Evolutionary conservation across 2,329 filamentous ascomycete genomes (phyloP).

Genomic region (Cercospora sp.): DNA sequence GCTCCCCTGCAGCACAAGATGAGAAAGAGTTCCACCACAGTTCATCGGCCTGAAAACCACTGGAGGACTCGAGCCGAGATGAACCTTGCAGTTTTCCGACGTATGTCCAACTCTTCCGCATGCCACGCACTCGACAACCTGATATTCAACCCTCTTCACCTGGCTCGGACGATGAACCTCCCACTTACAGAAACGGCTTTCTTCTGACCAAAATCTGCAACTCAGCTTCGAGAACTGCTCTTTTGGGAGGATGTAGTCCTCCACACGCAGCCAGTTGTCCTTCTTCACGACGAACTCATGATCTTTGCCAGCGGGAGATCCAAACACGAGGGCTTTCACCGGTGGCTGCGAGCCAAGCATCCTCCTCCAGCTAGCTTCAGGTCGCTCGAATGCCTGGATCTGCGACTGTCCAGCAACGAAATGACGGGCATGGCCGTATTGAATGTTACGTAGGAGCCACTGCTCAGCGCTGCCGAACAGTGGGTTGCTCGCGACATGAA

Average conservation of each 20-base stretch:
- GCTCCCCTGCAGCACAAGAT: neutral
- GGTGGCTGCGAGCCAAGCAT: slow-evolving; percentile 15
- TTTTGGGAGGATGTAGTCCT: neutral
- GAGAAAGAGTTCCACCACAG: neutral
- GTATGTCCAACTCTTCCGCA: neutral
- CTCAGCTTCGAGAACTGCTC: neutral
- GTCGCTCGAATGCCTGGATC: neutral
- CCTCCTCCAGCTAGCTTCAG: slow-evolving; percentile 12
- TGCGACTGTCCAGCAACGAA: neutral
- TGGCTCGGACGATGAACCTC: neutral
- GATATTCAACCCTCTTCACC: neutral
- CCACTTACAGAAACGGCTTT: neutral
- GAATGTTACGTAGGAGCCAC: neutral
- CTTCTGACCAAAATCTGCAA: neutral
- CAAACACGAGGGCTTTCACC: neutral
- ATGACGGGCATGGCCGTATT: neutral
- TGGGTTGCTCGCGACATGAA: neutral
- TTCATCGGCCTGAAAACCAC: neutral
- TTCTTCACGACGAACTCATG: neutral
- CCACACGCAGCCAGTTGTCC: neutral
- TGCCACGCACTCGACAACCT: neutral
- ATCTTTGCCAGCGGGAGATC: neutral
- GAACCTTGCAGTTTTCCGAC: neutral
- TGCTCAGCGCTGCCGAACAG: neutral
- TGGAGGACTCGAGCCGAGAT: neutral